Percentiles rank a stretch among this genome's conserved stretches.
Evolutionary conservation across 495 filamentous ascomycete species (phyloP).

Genomic region (Penicillium atrosanguineum): DNA sequence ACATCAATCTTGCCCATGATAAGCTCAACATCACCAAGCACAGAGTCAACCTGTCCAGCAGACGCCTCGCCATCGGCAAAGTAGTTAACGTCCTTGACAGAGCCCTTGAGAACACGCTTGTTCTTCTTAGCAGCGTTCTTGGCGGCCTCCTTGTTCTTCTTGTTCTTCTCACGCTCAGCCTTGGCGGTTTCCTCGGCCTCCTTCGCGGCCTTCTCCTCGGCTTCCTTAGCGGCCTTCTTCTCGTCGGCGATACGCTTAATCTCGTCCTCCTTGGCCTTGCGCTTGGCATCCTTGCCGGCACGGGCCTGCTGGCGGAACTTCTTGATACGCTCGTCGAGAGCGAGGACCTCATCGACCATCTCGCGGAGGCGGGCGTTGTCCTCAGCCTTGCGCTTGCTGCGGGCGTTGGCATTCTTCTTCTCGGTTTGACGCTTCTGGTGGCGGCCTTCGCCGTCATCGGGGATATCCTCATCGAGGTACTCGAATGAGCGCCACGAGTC

Average conservation of each 20-base stretch:
- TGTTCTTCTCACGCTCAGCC: slow-evolving; percentile 72
- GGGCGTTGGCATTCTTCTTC: slow-evolving; percentile 95
- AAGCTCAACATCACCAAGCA: slow-evolving; percentile 85
- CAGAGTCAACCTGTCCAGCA: slow-evolving; percentile 71
- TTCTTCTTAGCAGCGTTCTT: slow-evolving; percentile 99
- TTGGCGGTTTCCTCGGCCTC: slow-evolving; percentile 86
- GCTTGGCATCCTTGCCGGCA: slow-evolving; percentile 92
- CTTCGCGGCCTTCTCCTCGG: slow-evolving; percentile 71
- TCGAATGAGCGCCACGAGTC: slow-evolving; percentile 98
- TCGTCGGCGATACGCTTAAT: slow-evolving; percentile 81
- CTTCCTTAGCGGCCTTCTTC: slow-evolving; percentile 70
- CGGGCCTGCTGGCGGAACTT: slow-evolving; percentile 86
- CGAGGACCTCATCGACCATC: slow-evolving; percentile 80
- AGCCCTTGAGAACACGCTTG: slow-evolving; percentile 86
- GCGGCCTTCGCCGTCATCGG: slow-evolving; percentile 97
- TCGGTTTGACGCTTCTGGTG: slow-evolving; percentile 98
- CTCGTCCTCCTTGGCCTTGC: slow-evolving; percentile 85
- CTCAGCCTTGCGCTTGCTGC: slow-evolving; percentile 99
- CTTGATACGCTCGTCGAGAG: slow-evolving; percentile 92
- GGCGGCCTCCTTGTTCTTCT: slow-evolving; percentile 96
- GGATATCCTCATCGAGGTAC: slow-evolving; percentile 97
- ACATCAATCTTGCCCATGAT: slow-evolving; percentile 83
- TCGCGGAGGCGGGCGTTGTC: slow-evolving; percentile 86
- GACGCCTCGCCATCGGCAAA: slow-evolving; percentile 62
- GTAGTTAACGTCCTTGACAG: slow-evolving; percentile 97